Conservation (phyloP, 1,139 yeast species). For the Geotrichum bryndzae region DNA sequence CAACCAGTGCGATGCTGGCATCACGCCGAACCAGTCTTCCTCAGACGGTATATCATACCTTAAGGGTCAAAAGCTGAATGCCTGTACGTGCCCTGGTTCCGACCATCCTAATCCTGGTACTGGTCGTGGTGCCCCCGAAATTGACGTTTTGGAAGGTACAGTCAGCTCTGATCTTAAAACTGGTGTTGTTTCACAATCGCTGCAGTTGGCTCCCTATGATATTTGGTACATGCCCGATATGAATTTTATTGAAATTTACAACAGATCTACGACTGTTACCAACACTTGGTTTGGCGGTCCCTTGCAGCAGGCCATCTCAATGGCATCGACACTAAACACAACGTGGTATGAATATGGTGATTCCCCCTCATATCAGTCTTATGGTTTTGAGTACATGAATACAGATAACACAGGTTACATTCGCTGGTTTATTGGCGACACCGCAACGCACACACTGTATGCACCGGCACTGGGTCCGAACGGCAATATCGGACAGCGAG, state of each 20-base stretch:
- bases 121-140: slow-evolving; percentile 89
- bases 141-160: slow-evolving; percentile 77
- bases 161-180: slow-evolving; percentile 38
- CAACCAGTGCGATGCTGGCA: slow-evolving; percentile 76
- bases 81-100: slow-evolving; percentile 68
- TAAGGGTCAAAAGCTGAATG: slow-evolving; percentile 67
- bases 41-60: slow-evolving; percentile 74
- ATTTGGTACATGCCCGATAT: slow-evolving; percentile 83
- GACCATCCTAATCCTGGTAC: slow-evolving; percentile 74
- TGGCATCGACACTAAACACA: slow-evolving; percentile 59
- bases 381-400: slow-evolving; percentile 70
- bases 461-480: slow-evolving; percentile 67
- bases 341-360: slow-evolving; percentile 62
- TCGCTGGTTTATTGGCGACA: slow-evolving; percentile 74
- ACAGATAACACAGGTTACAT: slow-evolving; percentile 64
- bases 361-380: slow-evolving; percentile 53
- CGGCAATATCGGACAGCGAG: slow-evolving; percentile 75
- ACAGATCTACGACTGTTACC: slow-evolving; percentile 57
- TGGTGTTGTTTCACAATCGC: slow-evolving; percentile 75
- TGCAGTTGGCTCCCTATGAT: slow-evolving; percentile 80
- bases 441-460: slow-evolving; percentile 57
- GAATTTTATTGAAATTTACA: slow-evolving; percentile 59
- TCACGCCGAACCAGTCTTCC: slow-evolving; percentile 78
- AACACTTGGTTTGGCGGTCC: slow-evolving; percentile 81
- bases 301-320: slow-evolving; percentile 78